Evolutionary conservation across 129 eudicot species (phyloP), one percentile per base, ranked within the genome.

Genomic region (Artemisia argyi): DNA sequence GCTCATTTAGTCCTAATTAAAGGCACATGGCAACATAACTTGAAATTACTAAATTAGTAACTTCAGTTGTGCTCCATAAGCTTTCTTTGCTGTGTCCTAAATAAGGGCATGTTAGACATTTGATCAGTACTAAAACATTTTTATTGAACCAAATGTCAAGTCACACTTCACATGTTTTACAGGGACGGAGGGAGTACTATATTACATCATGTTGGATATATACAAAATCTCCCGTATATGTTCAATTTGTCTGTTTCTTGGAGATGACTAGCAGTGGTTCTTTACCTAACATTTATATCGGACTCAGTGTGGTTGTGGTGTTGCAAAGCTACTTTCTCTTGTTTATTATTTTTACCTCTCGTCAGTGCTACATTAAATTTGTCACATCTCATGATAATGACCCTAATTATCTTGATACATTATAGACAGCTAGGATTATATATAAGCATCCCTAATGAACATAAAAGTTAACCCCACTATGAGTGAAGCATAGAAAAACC

Each of bases 401-500:
- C 46, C 46, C 46, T 7, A 39, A 39, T 39, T 39, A 71, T 58
- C 17, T 44, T 75, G 14, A 56, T 56, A 42, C n/a, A 44, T 54
- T 32, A 51, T n/a, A 65, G 14, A 65, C 58, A 56, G 26, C 48
- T 44, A 56, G 56, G 46, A 51, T 49, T 51, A 52, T 53, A 73
- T 32, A 73, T 72, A 73, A 73, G 51, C 22, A 47, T 48, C 69
- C 61, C 77, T 73, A 52, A 53, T 53, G 11, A 65, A 16, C 32
- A 74, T 22, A 18, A 61, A 72, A 64, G 28, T 53, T 10, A 65
- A 20, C 22, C 0, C 22, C 22, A 20, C 22, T 20, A 20, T 20
- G 22, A 42, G 58, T 74, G 35, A 65, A 42, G 20, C 47, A 20
- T 53, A 10, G 44, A 7, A 74, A 74, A 74, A 53, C 26, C 14